phyloP scores from a whole-genome alignment of 2,329 filamentous ascomycete genomes.

The Talaromyces sp. region DNA sequence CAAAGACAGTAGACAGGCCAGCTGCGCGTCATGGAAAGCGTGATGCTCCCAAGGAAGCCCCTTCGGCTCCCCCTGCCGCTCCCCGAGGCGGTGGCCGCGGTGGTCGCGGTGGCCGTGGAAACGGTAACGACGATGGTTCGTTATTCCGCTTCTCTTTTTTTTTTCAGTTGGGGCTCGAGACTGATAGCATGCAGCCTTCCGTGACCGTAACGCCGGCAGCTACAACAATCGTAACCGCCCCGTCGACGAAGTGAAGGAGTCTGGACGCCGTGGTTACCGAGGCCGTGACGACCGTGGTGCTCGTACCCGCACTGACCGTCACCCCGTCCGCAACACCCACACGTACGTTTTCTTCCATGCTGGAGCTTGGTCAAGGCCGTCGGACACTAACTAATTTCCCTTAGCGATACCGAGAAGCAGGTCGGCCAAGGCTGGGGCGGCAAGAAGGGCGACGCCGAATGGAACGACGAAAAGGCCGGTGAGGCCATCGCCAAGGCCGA shows the following conservation, averaged over 20 bases:
- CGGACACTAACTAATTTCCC: background rate
- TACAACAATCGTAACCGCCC: conserved; percentile 77
- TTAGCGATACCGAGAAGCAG: conserved; percentile 42
- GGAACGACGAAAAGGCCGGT: conserved; percentile 86
- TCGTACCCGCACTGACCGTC: conserved; percentile 55
- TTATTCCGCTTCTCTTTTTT: conserved; percentile 18
- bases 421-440: conserved; percentile 83
- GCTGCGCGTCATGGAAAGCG: conserved; percentile 75
- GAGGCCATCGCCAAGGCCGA: conserved; percentile 84
- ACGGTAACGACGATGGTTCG: conserved; percentile 86
- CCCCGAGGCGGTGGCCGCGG: conserved; percentile 27
- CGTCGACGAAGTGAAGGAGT: conserved; percentile 60
- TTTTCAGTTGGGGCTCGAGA: background rate
- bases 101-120: conserved; percentile 48
- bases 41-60: conserved; percentile 66
- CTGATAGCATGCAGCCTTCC: conserved; percentile 62
- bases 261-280: conserved; percentile 41
- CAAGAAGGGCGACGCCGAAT: conserved; percentile 73
- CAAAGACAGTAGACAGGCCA: conserved; percentile 85
- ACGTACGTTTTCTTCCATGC: conserved; percentile 43
- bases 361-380: background rate
- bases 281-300: conserved; percentile 59
- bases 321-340: conserved; percentile 53
- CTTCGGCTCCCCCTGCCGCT: conserved; percentile 30
- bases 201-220: conserved; percentile 76